phyloP scores from a whole-genome alignment of 108 stramenopile species.

The Fistulifera pelliculosa region DNA sequence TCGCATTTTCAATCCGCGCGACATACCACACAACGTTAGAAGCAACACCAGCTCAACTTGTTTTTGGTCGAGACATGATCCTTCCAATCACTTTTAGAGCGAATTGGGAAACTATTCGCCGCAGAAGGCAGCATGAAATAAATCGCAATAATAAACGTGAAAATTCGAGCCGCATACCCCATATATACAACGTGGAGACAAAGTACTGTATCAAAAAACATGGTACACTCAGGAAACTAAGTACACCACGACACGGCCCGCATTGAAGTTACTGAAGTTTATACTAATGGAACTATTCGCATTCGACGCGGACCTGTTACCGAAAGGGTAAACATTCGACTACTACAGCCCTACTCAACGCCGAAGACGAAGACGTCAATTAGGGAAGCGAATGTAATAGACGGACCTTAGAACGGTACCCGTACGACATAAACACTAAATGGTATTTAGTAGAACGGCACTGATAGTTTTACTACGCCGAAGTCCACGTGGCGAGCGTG shows the following conservation, averaged over 20 bases:
- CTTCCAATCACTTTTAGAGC: slow-evolving; percentile 19
- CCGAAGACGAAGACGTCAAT: background rate
- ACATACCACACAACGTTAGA: slow-evolving; percentile 20
- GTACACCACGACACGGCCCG: slow-evolving; percentile 6
- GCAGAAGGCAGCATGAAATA: slow-evolving; percentile 5
- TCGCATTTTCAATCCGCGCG: slow-evolving; percentile 20
- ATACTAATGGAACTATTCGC: slow-evolving; percentile 25
- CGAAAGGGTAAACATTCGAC: slow-evolving; percentile 23
- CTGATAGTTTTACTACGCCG: no score
- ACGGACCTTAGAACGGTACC: no score
- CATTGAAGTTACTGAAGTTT: slow-evolving; percentile 9
- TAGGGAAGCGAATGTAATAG: slow-evolving; percentile 6
- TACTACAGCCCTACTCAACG: slow-evolving; percentile 16
- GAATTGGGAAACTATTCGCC: slow-evolving; percentile 22
- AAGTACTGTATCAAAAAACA: slow-evolving; percentile 11
- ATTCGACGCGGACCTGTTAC: slow-evolving; percentile 12
- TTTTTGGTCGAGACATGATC: slow-evolving; percentile 34
- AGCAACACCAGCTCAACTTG: slow-evolving; percentile 25
- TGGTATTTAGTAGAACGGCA: no score
- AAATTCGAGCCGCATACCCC: slow-evolving; percentile 11
- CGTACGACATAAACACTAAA: no score
- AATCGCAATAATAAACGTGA: slow-evolving; percentile 14
- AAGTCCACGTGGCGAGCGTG: no score
- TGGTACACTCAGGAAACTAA: slow-evolving; percentile 5
- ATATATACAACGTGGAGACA: slow-evolving; percentile 15